phyloP scores from a whole-genome alignment of 164 flowering plant species.

The Platanus orientalis region DNA sequence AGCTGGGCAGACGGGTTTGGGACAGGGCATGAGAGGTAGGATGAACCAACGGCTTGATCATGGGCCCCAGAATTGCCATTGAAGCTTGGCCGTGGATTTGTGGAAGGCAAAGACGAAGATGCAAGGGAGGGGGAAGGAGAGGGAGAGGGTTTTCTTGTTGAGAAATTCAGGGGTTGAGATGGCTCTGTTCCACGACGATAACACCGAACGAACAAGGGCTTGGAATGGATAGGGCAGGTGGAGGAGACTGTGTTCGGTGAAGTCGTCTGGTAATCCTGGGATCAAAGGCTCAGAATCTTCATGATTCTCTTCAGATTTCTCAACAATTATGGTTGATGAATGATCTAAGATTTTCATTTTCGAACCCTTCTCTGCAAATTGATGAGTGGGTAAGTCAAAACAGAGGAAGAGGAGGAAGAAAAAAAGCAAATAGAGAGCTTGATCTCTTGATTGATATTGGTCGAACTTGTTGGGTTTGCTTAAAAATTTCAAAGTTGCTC shows the following conservation, averaged over 20 bases:
- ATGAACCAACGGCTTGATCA: slow-evolving; percentile 42
- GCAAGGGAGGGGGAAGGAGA: slow-evolving; percentile 36
- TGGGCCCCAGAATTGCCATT: slow-evolving; percentile 56
- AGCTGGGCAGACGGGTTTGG: slow-evolving; percentile 20
- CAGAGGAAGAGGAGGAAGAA: neutral
- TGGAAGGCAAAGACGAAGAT: slow-evolving; percentile 41
- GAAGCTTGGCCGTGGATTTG: slow-evolving; percentile 34
- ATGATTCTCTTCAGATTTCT: neutral
- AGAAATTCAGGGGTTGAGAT: slow-evolving; percentile 29
- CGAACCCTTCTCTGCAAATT: neutral
- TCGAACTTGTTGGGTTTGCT: neutral
- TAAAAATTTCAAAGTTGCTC: no score
- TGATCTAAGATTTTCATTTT: neutral
- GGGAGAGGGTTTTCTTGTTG: slow-evolving; percentile 24
- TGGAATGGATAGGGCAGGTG: slow-evolving; percentile 45
- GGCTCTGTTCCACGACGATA: slow-evolving; percentile 41
- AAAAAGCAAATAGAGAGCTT: neutral
- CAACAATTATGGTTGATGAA: no score
- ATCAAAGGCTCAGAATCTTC: slow-evolving; percentile 33
- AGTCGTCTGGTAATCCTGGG: slow-evolving; percentile 48
- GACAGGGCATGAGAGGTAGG: slow-evolving; percentile 45
- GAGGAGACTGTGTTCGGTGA: slow-evolving; percentile 43
- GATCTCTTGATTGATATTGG: neutral
- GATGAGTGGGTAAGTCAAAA: neutral
- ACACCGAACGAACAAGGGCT: slow-evolving; percentile 35